Base-by-base conservation (phyloP, 352 stramenopile genomes). In the Phytophthora cryptogea region DNA sequence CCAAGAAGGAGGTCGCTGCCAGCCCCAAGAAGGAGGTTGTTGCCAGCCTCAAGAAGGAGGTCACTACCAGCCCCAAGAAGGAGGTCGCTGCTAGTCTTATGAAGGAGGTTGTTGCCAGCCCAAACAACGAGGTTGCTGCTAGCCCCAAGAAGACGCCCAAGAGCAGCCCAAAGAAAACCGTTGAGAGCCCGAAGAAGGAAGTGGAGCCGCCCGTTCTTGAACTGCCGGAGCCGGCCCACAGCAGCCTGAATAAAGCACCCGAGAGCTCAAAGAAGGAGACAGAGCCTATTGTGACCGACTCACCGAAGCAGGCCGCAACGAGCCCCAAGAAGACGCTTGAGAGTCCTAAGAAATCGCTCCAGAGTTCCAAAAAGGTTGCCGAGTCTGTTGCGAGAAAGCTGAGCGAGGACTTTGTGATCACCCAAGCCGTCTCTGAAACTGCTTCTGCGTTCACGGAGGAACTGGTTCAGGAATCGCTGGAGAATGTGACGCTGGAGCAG, bases 401-500 rank as follows among this genome's bases (percentile, higher is more conserved):
- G 36, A 59, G 64, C 17, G 63, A 80, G 20, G 65, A 82, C 23
- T 64, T 74, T 31, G 45, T 69, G 8, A 39, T 70, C 14, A 28
- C 61, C 4, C 55, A 83, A 48, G 68, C 64, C 5, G 50, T 67
- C 6, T 48, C 62, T 14, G 76, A 86, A 47, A 68, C 71, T 43
- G 76, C 69, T 13, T 67, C 42, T 48, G 62, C 45, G 16, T 81
- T 88, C 54, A 60, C 84, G 2, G 67, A 73, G 9, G 66, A 83
- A 5, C 48, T 82, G 7, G 56, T 90, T 32, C 60, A 72, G 20
- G 64, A 79, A 40, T 83, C 78, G 11, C 56, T 86, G 43, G 68
- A 68, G 45, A 87, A 65, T 27, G 54, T 74, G 40, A 68, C 72
- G 45, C 56, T 76, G 30, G 76, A 86, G 33, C 78, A 78, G 36